These are phyloP conservation scores for Trichosporon inkin DNA, from an alignment of 1,284 basidiomycete genomes.

Conservation along the genomic window DNA sequence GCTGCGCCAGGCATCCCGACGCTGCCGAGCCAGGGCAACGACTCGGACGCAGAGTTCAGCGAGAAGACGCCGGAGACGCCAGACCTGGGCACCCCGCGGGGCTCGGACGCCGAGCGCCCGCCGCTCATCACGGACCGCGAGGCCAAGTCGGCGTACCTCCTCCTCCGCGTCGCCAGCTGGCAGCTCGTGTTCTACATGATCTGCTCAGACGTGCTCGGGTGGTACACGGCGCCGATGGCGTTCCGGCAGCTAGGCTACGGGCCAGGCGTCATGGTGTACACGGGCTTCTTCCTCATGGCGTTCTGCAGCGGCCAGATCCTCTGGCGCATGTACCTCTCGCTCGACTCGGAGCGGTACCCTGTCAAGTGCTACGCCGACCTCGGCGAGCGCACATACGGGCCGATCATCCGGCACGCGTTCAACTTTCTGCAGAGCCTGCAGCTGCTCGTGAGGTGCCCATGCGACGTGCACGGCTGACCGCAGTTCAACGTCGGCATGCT, in stretches of 20 bases:
- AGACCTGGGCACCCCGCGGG: not conserved
- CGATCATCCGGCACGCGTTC: conserved; percentile 11
- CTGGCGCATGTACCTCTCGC: conserved; percentile 22
- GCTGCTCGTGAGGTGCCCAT: conserved; percentile 9
- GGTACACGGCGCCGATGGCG: conserved; percentile 41
- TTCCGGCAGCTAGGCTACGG: conserved; percentile 32
- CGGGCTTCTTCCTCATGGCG: conserved; percentile 18
- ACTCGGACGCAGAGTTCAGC: not conserved
- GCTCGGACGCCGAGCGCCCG: not conserved
- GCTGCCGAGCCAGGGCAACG: not conserved
- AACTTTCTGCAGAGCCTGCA: conserved; percentile 20
- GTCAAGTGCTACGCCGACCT: conserved; percentile 24
- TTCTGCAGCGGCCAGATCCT: conserved; percentile 23
- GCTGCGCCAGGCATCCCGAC: not conserved
- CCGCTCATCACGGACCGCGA: conserved; percentile 5
- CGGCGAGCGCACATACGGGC: conserved; percentile 22
- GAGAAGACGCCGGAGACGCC: not conserved
- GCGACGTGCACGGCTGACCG: not conserved
- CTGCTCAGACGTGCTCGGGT: conserved; percentile 37
- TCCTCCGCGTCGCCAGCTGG: conserved; percentile 22
- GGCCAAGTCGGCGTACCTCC: conserved; percentile 10
- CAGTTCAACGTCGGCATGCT: conserved; percentile 20
- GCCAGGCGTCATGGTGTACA: conserved; percentile 30
- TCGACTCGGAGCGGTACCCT: conserved; percentile 23
- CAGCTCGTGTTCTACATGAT: conserved; percentile 26